phyloP scores from a whole-genome alignment of 768 basidiomycete species.

The Termitomyces sp. region DNA sequence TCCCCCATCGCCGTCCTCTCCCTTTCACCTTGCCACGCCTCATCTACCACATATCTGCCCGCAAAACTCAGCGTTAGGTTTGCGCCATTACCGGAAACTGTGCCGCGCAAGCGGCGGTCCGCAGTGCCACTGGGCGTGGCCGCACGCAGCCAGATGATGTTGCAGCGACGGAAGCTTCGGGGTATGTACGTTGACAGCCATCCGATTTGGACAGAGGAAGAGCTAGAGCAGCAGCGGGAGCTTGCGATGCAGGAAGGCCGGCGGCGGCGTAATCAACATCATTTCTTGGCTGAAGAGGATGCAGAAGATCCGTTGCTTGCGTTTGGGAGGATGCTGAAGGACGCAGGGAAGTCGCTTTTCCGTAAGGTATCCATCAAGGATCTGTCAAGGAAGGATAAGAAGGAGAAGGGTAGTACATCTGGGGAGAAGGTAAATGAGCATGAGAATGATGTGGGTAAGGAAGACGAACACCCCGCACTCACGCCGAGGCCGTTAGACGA shows the following conservation, averaged over 20 bases:
- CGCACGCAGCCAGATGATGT: constrained; percentile 36
- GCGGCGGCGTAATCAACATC: constrained; percentile 11
- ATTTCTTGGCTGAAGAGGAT: constrained; percentile 15
- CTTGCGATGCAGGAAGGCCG: constrained; percentile 15
- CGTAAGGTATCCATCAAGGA: constrained; percentile 38
- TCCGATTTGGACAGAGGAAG: constrained; percentile 33
- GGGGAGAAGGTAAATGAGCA: neutral
- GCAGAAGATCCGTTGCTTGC: constrained; percentile 42
- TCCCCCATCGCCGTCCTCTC: constrained; percentile 39
- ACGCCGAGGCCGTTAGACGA: constrained; percentile 11
- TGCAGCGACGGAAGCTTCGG: constrained; percentile 21
- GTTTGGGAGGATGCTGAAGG: constrained; percentile 48
- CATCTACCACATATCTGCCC: constrained; percentile 26
- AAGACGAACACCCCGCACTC: neutral
- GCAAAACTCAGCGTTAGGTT: constrained; percentile 41
- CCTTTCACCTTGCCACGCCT: constrained; percentile 31
- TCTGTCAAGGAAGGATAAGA: constrained; percentile 13
- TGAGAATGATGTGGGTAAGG: too few species aligned
- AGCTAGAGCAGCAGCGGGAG: constrained; percentile 27
- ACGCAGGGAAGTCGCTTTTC: constrained; percentile 45
- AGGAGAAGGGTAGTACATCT: constrained; percentile 3
- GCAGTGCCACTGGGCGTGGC: constrained; percentile 50
- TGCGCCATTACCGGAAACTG: constrained; percentile 52
- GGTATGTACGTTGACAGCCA: constrained; percentile 9
- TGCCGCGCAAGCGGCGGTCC: constrained; percentile 42